phyloP scores from a whole-genome alignment of 352 stramenopile genomes.

The Phytophthora tentaculata region DNA sequence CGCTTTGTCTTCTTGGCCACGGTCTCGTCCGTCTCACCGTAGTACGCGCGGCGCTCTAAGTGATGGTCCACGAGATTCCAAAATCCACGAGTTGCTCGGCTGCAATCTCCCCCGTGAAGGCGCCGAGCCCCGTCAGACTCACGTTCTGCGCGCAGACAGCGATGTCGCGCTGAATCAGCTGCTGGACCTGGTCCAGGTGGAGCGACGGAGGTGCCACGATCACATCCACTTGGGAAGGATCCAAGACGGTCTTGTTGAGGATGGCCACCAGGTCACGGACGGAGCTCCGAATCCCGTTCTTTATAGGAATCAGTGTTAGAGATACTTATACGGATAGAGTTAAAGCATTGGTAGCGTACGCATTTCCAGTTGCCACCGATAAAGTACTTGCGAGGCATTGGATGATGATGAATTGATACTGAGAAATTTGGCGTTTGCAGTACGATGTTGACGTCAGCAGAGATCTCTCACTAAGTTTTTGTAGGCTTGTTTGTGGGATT shows the following conservation, averaged over 20 bases:
- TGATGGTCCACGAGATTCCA: constrained; percentile 85
- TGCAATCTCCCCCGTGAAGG: constrained; percentile 94
- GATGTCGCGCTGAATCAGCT: constrained; percentile 65
- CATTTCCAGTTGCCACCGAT: constrained; percentile 96
- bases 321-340: not conserved
- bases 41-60: constrained; percentile 93
- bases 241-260: constrained; percentile 76
- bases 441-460: constrained; percentile 33
- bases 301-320: constrained; percentile 7
- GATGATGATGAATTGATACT: not conserved
- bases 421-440: not conserved
- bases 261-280: constrained; percentile 88
- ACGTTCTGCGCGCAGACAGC: constrained; percentile 82
- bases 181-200: constrained; percentile 64
- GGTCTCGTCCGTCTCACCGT: constrained; percentile 92
- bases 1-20: constrained; percentile 95
- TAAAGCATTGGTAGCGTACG: constrained; percentile 56
- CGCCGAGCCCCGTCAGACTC: constrained; percentile 86
- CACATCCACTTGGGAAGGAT: constrained; percentile 74
- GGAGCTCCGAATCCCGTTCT: constrained; percentile 82
- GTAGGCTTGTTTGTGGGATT: constrained; percentile 8
- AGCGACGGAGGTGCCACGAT: constrained; percentile 80
- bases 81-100: constrained; percentile 91
- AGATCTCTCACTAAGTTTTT: constrained; percentile 22
- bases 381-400: constrained; percentile 81